phyloP scores from a whole-genome alignment of 495 filamentous ascomycete genomes.

The Trichoderma erinaceum region DNA sequence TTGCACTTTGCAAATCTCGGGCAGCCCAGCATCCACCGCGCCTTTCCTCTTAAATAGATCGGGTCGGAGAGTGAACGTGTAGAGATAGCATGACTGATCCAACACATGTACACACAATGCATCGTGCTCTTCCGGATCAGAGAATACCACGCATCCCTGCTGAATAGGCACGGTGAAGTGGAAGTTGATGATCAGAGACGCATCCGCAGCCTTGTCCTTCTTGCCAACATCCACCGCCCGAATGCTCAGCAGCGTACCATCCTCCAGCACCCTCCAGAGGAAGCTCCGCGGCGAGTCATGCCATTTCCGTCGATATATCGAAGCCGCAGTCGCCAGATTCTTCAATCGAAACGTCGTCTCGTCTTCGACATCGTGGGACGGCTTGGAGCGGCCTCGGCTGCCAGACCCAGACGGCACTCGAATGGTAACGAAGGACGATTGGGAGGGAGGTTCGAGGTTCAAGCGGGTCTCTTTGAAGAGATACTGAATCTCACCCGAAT shows the following conservation, averaged over 20 bases:
- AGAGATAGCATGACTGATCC: slow-evolving; percentile 69
- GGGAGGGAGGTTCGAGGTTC: slow-evolving; percentile 67
- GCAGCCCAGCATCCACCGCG: slow-evolving; percentile 62
- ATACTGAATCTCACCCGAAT: slow-evolving; percentile 35
- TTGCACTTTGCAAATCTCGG: slow-evolving; percentile 71
- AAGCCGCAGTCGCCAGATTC: slow-evolving; percentile 70
- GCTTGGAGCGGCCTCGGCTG: slow-evolving; percentile 29
- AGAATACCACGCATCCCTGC: slow-evolving; percentile 68
- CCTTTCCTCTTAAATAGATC: slow-evolving; percentile 67
- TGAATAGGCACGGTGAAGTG: slow-evolving; percentile 66
- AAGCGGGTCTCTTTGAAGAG: slow-evolving; percentile 84
- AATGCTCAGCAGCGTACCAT: slow-evolving; percentile 72
- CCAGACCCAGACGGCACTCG: slow-evolving; percentile 54
- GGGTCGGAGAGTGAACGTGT: slow-evolving; percentile 70
- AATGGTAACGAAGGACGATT: slow-evolving; percentile 64
- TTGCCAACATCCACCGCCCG: slow-evolving; percentile 77
- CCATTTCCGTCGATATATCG: slow-evolving; percentile 75
- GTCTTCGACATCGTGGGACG: slow-evolving; percentile 44
- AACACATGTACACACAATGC: slow-evolving; percentile 72
- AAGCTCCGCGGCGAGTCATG: slow-evolving; percentile 73
- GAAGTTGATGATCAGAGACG: slow-evolving; percentile 71
- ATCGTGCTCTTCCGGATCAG: slow-evolving; percentile 73
- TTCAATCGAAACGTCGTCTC: slow-evolving; percentile 66
- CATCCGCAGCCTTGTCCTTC: slow-evolving; percentile 53
- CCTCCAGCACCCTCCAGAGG: slow-evolving; percentile 82